Conservation (phyloP, 805 yeast genomes). For the Wickerhamia fluorescens region DNA sequence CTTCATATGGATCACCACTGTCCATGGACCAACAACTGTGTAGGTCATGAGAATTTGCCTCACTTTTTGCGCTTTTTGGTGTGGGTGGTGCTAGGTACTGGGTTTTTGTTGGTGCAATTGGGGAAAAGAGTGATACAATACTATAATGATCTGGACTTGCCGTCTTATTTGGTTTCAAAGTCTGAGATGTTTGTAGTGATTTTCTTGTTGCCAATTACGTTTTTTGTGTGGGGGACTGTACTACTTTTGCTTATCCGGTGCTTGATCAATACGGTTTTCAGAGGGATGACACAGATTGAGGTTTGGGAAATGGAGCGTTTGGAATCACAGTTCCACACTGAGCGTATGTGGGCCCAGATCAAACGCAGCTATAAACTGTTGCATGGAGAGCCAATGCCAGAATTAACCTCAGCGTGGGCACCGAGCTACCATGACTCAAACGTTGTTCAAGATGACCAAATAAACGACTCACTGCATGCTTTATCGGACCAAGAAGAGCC, state of each 20-base stretch:
- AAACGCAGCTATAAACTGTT: slow-evolving; percentile 36
- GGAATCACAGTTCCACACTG: slow-evolving; percentile 54
- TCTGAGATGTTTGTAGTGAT: slow-evolving; percentile 50
- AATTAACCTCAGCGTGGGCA: slow-evolving; percentile 25
- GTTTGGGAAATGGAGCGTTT: slow-evolving; percentile 86
- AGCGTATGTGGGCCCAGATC: slow-evolving; percentile 46
- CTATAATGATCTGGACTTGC: slow-evolving; percentile 45
- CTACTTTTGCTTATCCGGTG: slow-evolving; percentile 56
- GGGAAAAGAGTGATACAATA: slow-evolving; percentile 31
- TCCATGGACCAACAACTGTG: slow-evolving; percentile 91
- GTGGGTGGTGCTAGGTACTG: slow-evolving; percentile 54
- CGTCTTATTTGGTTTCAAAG: slow-evolving; percentile 48
- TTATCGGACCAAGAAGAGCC: too few species aligned
- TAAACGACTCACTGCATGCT: too few species aligned
- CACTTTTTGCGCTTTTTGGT: slow-evolving; percentile 71
- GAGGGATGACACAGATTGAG: slow-evolving; percentile 86
- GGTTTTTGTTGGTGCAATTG: slow-evolving; percentile 39
- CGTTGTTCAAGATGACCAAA: slow-evolving; percentile 4
- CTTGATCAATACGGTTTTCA: slow-evolving; percentile 41
- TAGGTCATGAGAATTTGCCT: slow-evolving; percentile 71
- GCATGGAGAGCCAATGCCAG: slow-evolving; percentile 36
- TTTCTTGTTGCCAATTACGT: slow-evolving; percentile 45
- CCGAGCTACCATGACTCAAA: slow-evolving; percentile 36
- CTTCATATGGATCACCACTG: slow-evolving; percentile 88
- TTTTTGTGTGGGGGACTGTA: slow-evolving; percentile 57